A percentile compares a stretch with the other conserved stretches of the same genome.
These are phyloP conservation scores for Ascochyta clinopodiicola DNA, from an alignment of 2,329 filamentous ascomycete genomes.

Conservation along the genomic window DNA sequence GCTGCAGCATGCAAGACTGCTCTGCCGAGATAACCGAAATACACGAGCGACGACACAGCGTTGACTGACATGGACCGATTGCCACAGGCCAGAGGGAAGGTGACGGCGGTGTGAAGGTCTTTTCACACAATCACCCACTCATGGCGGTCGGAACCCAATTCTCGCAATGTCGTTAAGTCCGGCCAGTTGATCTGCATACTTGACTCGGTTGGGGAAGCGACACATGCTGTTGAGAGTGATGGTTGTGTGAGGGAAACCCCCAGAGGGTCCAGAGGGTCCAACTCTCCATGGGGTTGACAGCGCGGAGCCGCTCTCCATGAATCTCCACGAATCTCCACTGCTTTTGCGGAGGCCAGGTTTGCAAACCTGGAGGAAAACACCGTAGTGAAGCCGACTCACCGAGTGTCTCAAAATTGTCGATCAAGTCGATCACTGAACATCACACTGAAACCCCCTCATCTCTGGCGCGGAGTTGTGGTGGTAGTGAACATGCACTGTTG, in stretches of 20 bases:
- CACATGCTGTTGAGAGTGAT: not conserved
- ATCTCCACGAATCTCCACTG: constrained; percentile 24
- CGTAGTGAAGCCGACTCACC: constrained; percentile 18
- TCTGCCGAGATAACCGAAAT: constrained; percentile 5
- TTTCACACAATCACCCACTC: not conserved
- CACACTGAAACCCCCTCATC: not conserved
- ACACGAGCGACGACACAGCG: not conserved
- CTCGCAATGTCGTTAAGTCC: not conserved
- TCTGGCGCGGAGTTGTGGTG: not conserved
- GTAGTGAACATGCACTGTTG: not conserved
- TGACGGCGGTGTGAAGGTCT: not conserved
- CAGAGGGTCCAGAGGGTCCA: constrained; percentile 14
- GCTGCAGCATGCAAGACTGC: not conserved
- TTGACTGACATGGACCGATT: not conserved
- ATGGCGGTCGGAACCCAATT: not conserved
- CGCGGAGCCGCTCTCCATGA: constrained; percentile 19
- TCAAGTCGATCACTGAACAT: not conserved
- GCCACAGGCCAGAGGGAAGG: not conserved
- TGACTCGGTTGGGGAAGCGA: not conserved
- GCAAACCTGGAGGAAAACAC: constrained; percentile 8
- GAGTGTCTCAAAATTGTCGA: constrained; percentile 2
- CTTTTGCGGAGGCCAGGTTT: constrained; percentile 21
- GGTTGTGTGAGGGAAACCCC: not conserved
- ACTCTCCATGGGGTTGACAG: constrained; percentile 18
- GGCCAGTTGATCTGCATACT: not conserved